phyloP scores from a whole-genome alignment of 768 basidiomycete genomes.

The Termitomyces sp. region DNA sequence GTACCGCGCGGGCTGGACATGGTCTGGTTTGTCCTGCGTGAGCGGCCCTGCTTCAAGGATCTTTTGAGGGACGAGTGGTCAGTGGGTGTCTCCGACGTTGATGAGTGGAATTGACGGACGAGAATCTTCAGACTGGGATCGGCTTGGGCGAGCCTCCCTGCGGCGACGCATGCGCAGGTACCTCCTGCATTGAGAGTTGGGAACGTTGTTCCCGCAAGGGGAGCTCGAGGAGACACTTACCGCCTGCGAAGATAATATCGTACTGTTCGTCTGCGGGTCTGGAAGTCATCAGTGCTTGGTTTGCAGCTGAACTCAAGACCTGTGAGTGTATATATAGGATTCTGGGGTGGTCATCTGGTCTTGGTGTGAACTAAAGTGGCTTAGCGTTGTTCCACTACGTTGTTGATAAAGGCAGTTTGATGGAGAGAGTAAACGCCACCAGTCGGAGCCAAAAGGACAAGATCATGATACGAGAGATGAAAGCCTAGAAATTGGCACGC shows the following conservation, averaged over 20 bases:
- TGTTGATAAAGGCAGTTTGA: too few species aligned
- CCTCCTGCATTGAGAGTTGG: slow-evolving; percentile 30
- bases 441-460: too few species aligned
- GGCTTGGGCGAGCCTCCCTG: slow-evolving; percentile 47
- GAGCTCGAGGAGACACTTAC: background rate
- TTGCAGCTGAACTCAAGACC: background rate
- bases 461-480: too few species aligned
- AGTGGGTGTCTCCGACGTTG: background rate
- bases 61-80: slow-evolving; percentile 12
- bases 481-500: too few species aligned
- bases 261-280: slow-evolving; percentile 26
- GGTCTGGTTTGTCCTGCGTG: slow-evolving; percentile 36
- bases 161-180: slow-evolving; percentile 48
- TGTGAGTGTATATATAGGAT: background rate
- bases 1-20: slow-evolving; percentile 51
- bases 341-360: background rate
- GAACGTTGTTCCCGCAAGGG: background rate
- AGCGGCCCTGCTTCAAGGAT: slow-evolving; percentile 55
- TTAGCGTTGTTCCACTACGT: background rate
- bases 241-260: background rate
- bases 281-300: background rate
- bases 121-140: slow-evolving; percentile 52
- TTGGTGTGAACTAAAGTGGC: background rate
- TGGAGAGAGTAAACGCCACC: too few species aligned
- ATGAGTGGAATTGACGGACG: slow-evolving; percentile 18